A percentile compares a stretch with the other conserved stretches of the same genome.
phyloP scores from a whole-genome alignment of 1,284 basidiomycete species.

The Ustilago tritici region DNA sequence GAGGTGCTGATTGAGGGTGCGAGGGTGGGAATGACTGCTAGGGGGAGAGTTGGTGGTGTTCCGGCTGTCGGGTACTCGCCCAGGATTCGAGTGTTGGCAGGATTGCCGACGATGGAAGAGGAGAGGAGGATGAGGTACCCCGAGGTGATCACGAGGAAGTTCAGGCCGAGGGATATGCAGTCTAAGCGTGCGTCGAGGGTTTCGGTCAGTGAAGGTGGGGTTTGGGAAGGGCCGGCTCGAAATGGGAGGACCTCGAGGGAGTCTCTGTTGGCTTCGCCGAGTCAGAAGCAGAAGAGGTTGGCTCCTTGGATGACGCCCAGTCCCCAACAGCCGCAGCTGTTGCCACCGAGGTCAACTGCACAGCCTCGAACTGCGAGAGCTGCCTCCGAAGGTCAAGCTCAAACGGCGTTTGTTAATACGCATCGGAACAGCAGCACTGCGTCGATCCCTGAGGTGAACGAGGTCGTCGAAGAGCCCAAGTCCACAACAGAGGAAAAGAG shows the following conservation, averaged over 20 bases:
- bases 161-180: slow-evolving; percentile 31
- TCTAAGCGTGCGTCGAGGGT: slow-evolving; percentile 17
- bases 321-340: slow-evolving; percentile 20
- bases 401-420: slow-evolving; percentile 7
- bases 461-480: slow-evolving; percentile 5
- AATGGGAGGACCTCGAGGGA: background rate
- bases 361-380: slow-evolving; percentile 13
- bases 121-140: slow-evolving; percentile 26
- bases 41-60: background rate
- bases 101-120: slow-evolving; percentile 36
- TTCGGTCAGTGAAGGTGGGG: slow-evolving; percentile 26
- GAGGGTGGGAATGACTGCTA: background rate
- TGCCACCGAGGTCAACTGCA: slow-evolving; percentile 15
- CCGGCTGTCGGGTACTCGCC: slow-evolving; percentile 35
- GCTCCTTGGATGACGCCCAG: slow-evolving; percentile 50
- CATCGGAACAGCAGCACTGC: slow-evolving; percentile 26
- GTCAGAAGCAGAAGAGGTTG: slow-evolving; percentile 22
- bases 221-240: slow-evolving; percentile 22
- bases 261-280: slow-evolving; percentile 24
- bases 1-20: slow-evolving; percentile 26
- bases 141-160: slow-evolving; percentile 17
- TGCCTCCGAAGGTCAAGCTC: slow-evolving; percentile 12
- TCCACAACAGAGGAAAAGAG: slow-evolving; percentile 3
- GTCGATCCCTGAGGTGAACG: slow-evolving; percentile 24
- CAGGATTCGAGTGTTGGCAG: slow-evolving; percentile 41